These are phyloP conservation scores for Porogramme epimiltina DNA, from an alignment of 1,284 basidiomycete species.

Conservation along the genomic window DNA sequence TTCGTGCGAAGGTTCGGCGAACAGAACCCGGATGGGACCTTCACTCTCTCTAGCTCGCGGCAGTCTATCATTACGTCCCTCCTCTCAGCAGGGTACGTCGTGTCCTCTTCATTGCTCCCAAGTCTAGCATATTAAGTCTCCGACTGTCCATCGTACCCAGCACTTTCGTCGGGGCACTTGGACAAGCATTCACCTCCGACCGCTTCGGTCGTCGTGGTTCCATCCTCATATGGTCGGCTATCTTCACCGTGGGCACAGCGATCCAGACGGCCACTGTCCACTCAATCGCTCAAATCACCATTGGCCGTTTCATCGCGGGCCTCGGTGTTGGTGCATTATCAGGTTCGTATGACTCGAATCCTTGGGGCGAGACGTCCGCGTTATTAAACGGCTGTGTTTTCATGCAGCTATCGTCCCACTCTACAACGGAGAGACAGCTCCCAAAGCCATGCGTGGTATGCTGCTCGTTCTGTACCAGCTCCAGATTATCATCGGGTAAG, in stretches of 20 bases:
- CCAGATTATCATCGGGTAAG: slow-evolving; percentile 69
- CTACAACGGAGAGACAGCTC: slow-evolving; percentile 81
- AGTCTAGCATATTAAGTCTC: too few species aligned
- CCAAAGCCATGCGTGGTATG: slow-evolving; percentile 74
- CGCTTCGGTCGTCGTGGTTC: slow-evolving; percentile 70
- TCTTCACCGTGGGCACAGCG: slow-evolving; percentile 72
- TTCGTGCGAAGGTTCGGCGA: slow-evolving; percentile 73
- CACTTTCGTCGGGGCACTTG: slow-evolving; percentile 72
- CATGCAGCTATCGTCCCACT: slow-evolving; percentile 71
- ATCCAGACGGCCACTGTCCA: slow-evolving; percentile 69
- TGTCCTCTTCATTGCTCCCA: background rate
- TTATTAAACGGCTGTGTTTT: background rate
- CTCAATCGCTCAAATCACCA: slow-evolving; percentile 66
- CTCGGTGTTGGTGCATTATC: slow-evolving; percentile 80
- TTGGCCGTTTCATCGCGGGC: slow-evolving; percentile 72
- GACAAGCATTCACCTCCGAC: slow-evolving; percentile 78
- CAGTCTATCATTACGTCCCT: slow-evolving; percentile 81
- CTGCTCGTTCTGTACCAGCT: slow-evolving; percentile 78
- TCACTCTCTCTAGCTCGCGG: slow-evolving; percentile 58
- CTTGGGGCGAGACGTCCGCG: too few species aligned
- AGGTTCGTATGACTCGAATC: slow-evolving; percentile 37
- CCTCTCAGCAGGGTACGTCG: slow-evolving; percentile 70
- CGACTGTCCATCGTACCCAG: slow-evolving; percentile 33
- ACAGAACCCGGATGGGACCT: slow-evolving; percentile 48
- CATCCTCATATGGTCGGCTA: slow-evolving; percentile 75